phyloP scores from a whole-genome alignment of 2,329 filamentous ascomycete genomes.

The Colletotrichum sidae region DNA sequence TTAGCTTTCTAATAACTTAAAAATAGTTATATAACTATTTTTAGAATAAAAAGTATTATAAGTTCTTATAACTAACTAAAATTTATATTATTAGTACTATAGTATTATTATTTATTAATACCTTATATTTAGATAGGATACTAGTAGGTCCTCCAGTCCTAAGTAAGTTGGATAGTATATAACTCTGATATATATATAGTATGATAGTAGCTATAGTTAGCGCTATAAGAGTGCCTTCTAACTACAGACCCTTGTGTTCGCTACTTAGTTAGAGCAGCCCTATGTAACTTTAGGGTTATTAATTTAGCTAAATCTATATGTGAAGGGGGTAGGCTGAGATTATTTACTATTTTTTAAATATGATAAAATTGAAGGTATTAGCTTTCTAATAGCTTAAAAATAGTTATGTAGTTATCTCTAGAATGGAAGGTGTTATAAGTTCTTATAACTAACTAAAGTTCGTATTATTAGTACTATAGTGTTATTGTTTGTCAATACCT shows the following conservation, averaged over 20 bases:
- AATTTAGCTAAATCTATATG: not conserved
- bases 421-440: too few species aligned
- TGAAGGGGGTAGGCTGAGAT: not conserved
- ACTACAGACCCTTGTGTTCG: conserved; percentile 7
- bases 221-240: not conserved
- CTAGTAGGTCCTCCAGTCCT: too few species aligned
- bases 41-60: too few species aligned
- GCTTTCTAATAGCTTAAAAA: not conserved
- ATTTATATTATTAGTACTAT: too few species aligned
- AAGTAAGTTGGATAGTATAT: too few species aligned
- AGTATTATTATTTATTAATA: too few species aligned
- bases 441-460: too few species aligned
- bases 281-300: not conserved
- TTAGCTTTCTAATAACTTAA: not conserved
- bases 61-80: too few species aligned
- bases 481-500: too few species aligned
- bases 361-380: not conserved
- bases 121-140: too few species aligned
- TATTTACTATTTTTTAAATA: not conserved
- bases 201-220: conserved; percentile 8
- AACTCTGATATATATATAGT: too few species aligned
- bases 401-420: not conserved
- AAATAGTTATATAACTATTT: not conserved
- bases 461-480: too few species aligned
- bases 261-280: not conserved